A percentile compares a stretch with the other conserved stretches of the same genome.
Evolutionary conservation across 192 early-diverging fungal species (phyloP).

Genomic region (Backusella australiensis): DNA sequence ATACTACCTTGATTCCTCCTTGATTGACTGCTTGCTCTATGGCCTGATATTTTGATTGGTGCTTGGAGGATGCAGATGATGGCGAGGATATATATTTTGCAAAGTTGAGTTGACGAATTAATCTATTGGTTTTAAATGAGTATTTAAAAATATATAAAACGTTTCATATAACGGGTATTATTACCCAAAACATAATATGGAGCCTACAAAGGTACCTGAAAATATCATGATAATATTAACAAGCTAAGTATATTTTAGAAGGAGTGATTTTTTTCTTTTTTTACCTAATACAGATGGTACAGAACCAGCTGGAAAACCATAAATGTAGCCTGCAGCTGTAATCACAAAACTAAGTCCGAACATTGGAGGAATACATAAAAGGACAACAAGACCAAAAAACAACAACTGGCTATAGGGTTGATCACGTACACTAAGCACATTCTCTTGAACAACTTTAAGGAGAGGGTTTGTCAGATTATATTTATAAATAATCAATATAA

Average conservation of each 20-base stretch:
- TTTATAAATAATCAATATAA: not conserved
- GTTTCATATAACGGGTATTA: not conserved
- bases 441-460: slow-evolving; percentile 13
- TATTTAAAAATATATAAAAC: not conserved
- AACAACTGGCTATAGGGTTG: slow-evolving; percentile 21
- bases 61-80: not conserved
- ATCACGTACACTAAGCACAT: slow-evolving; percentile 14
- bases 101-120: slow-evolving; percentile 21
- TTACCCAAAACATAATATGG: slow-evolving; percentile 4
- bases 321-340: slow-evolving; percentile 47
- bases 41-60: slow-evolving; percentile 16
- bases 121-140: not conserved
- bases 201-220: slow-evolving; percentile 22
- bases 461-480: not conserved
- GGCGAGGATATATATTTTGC: slow-evolving; percentile 10
- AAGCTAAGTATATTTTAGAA: not conserved
- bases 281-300: slow-evolving; percentile 42
- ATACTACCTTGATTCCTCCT: slow-evolving; percentile 25
- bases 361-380: slow-evolving; percentile 48
- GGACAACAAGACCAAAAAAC: slow-evolving; percentile 18
- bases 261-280: not conserved
- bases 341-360: slow-evolving; percentile 43
- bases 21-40: slow-evolving; percentile 30
- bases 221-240: not conserved
- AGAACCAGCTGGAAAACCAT: slow-evolving; percentile 45